Percentiles rank a stretch among this genome's conserved stretches.
phyloP scores from a whole-genome alignment of 169 alveolate genomes.

The Eimeria praecox region DNA sequence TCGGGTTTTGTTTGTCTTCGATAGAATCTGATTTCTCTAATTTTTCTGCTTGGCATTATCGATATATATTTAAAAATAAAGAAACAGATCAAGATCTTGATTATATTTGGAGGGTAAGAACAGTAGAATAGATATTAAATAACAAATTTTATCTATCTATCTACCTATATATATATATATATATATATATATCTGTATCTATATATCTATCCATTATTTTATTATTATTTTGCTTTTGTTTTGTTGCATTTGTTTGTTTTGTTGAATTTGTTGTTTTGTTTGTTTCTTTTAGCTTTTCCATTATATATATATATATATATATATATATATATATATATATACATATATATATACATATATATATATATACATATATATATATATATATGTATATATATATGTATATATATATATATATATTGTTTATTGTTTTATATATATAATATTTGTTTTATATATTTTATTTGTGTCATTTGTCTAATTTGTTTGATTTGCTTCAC shows the following conservation, averaged over 20 bases:
- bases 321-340: no score
- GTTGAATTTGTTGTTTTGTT: not conserved
- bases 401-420: no score
- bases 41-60: conserved; percentile 71
- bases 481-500: not conserved
- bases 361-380: no score
- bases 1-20: not conserved
- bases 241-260: not conserved
- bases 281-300: not conserved
- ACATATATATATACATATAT: no score
- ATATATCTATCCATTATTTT: not conserved
- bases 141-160: not conserved
- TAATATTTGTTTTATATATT: no score
- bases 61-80: not conserved
- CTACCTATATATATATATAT: no score
- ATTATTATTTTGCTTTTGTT: not conserved
- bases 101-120: conserved; percentile 63
- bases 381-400: no score
- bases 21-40: conserved; percentile 60
- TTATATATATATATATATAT: no score
- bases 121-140: not conserved
- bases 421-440: not conserved
- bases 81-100: conserved; percentile 12
- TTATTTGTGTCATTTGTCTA: not conserved
- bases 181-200: not conserved